These are phyloP conservation scores for Sequoiadendron giganteum DNA, from an alignment of 75 land plant genomes.

Conservation along the genomic window DNA sequence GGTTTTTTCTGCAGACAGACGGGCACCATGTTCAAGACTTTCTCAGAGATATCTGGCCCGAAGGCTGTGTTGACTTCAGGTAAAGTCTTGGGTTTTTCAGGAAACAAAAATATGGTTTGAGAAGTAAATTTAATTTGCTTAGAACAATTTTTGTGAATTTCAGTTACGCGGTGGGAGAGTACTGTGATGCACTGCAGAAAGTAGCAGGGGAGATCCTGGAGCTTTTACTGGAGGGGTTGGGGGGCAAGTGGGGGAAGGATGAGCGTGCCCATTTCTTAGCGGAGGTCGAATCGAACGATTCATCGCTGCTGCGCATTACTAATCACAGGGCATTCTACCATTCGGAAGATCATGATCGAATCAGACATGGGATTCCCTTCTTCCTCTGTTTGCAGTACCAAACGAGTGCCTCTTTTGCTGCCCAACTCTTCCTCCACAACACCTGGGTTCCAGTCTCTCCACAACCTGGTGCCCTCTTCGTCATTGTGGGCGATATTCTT, in stretches of 20 bases:
- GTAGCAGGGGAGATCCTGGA: not conserved
- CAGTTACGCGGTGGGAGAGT: not conserved
- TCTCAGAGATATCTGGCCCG: not conserved
- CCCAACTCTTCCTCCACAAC: not conserved
- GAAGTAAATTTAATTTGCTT: too few species aligned
- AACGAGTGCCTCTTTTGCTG: not conserved
- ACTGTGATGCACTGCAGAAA: not conserved
- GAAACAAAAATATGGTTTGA: too few species aligned
- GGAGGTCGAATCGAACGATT: not conserved
- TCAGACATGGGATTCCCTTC: not conserved
- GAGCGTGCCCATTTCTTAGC: not conserved
- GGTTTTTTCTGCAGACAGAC: not conserved
- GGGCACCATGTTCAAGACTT: not conserved
- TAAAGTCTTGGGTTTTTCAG: not conserved
- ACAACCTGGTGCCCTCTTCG: not conserved
- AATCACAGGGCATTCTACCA: not conserved
- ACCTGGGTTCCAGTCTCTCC: not conserved
- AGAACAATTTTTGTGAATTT: not conserved
- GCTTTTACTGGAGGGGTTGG: not conserved
- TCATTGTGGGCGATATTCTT: not conserved
- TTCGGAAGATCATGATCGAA: not conserved
- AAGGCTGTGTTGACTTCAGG: not conserved
- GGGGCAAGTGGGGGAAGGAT: not conserved
- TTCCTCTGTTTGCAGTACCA: not conserved
- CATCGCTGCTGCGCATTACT: not conserved